Conservation (phyloP, 2,329 filamentous ascomycete genomes). For the Pseudopithomyces chartarum region DNA sequence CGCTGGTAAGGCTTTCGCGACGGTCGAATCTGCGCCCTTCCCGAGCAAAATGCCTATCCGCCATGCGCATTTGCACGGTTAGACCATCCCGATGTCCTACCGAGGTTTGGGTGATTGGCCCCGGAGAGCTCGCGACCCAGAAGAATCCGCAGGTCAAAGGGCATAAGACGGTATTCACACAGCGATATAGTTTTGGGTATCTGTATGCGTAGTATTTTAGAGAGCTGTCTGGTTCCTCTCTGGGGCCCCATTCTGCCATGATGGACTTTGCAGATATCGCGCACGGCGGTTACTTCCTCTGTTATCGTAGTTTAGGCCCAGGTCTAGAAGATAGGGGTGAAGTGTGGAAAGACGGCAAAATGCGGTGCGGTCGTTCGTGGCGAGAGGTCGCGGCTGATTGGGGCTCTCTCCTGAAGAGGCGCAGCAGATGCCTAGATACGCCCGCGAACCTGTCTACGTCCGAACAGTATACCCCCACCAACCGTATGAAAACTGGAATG, state of each 20-base stretch:
- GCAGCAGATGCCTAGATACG: too few relatives aligned
- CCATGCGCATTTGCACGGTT: background rate
- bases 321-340: too few relatives aligned
- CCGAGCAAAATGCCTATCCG: background rate
- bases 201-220: background rate
- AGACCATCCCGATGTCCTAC: background rate
- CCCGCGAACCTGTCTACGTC: background rate
- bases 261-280: background rate
- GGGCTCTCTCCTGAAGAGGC: too few relatives aligned
- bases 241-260: background rate
- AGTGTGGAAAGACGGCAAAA: too few relatives aligned
- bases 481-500: too few relatives aligned
- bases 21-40: background rate
- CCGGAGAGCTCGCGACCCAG: background rate
- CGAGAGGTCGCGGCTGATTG: too few relatives aligned
- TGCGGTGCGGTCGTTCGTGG: too few relatives aligned
- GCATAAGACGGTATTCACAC: background rate
- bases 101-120: background rate
- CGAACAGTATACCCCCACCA: background rate
- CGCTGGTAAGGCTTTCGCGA: background rate
- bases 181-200: background rate
- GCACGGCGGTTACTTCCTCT: background rate
- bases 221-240: background rate
- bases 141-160: background rate
- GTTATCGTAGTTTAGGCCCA: background rate